Percentiles rank a stretch among this genome's conserved stretches.
These are phyloP conservation scores for Apiotrichum porosum DNA, from an alignment of 1,284 basidiomycete genomes.

Conservation along the genomic window DNA sequence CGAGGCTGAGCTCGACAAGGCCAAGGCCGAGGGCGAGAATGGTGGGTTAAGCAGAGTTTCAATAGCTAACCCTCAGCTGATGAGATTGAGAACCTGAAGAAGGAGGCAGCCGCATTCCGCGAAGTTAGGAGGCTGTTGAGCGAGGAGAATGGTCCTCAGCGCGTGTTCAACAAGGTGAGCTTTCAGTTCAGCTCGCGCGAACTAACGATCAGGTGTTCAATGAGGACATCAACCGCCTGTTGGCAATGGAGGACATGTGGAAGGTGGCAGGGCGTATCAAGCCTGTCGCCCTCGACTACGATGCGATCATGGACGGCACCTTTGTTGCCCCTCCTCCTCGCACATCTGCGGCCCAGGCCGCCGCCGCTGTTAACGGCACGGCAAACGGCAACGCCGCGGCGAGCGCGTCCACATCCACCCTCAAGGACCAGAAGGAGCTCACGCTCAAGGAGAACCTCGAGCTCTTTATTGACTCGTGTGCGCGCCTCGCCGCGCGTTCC, in stretches of 20 bases:
- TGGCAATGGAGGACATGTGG: conserved; percentile 99
- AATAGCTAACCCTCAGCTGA: conserved; percentile 56
- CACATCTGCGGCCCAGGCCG: conserved; percentile 16
- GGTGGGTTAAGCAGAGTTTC: conserved; percentile 52
- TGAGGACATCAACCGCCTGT: conserved; percentile 77
- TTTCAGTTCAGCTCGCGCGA: background rate
- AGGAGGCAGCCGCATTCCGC: conserved; percentile 83
- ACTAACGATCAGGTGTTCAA: conserved; percentile 66
- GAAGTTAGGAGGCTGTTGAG: conserved; percentile 59
- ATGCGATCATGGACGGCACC: conserved; percentile 60
- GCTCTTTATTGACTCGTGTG: conserved; percentile 75
- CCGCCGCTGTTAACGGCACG: conserved; percentile 4
- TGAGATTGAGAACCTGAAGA: conserved; percentile 83
- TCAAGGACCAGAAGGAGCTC: conserved; percentile 76
- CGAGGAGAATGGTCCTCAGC: conserved; percentile 58
- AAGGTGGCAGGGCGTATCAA: conserved; percentile 63
- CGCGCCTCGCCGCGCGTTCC: conserved; percentile 69
- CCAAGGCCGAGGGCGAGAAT: conserved; percentile 63
- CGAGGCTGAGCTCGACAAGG: conserved; percentile 50
- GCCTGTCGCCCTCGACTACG: conserved; percentile 78
- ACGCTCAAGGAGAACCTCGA: conserved; percentile 72
- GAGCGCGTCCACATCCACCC: conserved; percentile 23
- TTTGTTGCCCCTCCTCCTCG: conserved; percentile 53
- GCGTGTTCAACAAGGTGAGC: conserved; percentile 77
- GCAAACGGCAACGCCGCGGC: conserved; percentile 11